phyloP scores from a whole-genome alignment of 768 basidiomycete species.

The Auricularia sp. region DNA sequence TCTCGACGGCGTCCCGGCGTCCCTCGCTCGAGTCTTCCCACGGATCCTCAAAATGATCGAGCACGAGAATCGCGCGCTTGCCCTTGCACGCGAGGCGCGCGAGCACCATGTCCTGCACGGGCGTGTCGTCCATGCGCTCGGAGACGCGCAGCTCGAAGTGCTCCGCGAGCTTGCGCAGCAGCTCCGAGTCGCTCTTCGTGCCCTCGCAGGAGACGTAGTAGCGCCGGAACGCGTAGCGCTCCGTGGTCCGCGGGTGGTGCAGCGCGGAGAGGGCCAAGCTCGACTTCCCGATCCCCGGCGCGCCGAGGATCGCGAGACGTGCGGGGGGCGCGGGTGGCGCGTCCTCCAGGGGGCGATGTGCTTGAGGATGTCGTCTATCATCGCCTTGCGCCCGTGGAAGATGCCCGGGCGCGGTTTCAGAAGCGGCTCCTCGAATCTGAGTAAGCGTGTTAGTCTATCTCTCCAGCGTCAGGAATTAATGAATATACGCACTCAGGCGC shows the following conservation, averaged over 20 bases:
- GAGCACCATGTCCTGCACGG: not conserved
- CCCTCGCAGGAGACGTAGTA: not conserved
- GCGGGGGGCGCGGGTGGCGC: not conserved
- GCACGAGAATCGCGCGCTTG: not conserved
- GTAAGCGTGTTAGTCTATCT: not conserved
- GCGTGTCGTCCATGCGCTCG: not conserved
- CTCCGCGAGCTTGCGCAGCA: not conserved
- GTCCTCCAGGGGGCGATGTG: not conserved
- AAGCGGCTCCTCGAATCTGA: not conserved
- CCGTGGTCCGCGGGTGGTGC: not conserved
- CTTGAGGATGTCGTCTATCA: not conserved
- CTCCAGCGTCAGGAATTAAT: not conserved
- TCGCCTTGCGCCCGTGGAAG: not conserved
- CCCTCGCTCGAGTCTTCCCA: not conserved
- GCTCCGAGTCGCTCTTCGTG: not conserved
- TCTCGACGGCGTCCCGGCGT: not conserved
- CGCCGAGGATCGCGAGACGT: not conserved
- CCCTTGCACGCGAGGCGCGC: not conserved
- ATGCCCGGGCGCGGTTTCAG: not conserved
- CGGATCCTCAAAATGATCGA: not conserved
- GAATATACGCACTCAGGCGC: not conserved
- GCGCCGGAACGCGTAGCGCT: not conserved
- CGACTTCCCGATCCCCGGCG: constrained; percentile 1
- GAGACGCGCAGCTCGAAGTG: not conserved
- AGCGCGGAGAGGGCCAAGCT: constrained; percentile 1